These are phyloP conservation scores for Paecilomyces formosus DNA, from an alignment of 2,329 filamentous ascomycete genomes.

Conservation along the genomic window DNA sequence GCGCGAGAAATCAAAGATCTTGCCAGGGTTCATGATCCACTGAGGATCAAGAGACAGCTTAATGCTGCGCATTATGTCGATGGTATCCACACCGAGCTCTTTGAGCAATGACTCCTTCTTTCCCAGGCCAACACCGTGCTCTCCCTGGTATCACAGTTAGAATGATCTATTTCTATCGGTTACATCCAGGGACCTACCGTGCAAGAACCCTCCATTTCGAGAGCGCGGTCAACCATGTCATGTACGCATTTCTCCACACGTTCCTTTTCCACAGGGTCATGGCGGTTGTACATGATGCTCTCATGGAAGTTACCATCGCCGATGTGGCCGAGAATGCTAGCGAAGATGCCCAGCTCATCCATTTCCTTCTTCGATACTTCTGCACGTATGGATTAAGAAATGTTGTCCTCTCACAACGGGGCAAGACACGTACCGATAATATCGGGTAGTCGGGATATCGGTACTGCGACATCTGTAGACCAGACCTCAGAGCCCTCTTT, in stretches of 20 bases:
- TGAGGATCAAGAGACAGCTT: conserved; percentile 76
- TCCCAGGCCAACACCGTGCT: conserved; percentile 78
- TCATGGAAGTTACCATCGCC: conserved; percentile 95
- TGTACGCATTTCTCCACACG: conserved; percentile 77
- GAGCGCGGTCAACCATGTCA: conserved; percentile 81
- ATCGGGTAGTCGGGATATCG: conserved; percentile 53
- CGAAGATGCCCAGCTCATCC: conserved; percentile 77
- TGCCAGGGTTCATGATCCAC: conserved; percentile 88
- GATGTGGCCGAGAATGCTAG: conserved; percentile 80
- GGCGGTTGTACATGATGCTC: conserved; percentile 78
- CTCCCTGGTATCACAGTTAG: conserved; percentile 44
- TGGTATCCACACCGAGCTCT: conserved; percentile 72
- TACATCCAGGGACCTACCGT: conserved; percentile 42
- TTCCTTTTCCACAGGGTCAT: conserved; percentile 59
- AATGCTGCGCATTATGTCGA: conserved; percentile 76
- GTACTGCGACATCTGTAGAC: conserved; percentile 56
- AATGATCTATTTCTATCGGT: background rate
- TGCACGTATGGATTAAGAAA: conserved; percentile 23
- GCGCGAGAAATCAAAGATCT: conserved; percentile 65
- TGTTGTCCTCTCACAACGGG: background rate
- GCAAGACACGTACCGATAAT: conserved; percentile 45
- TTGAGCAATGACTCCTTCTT: conserved; percentile 74
- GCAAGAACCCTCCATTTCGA: conserved; percentile 91
- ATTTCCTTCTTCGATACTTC: conserved; percentile 85
- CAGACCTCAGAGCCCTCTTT: conserved; percentile 52